These are phyloP conservation scores for Discostella pseudostelligera DNA, from an alignment of 108 stramenopile species.

Conservation along the genomic window DNA sequence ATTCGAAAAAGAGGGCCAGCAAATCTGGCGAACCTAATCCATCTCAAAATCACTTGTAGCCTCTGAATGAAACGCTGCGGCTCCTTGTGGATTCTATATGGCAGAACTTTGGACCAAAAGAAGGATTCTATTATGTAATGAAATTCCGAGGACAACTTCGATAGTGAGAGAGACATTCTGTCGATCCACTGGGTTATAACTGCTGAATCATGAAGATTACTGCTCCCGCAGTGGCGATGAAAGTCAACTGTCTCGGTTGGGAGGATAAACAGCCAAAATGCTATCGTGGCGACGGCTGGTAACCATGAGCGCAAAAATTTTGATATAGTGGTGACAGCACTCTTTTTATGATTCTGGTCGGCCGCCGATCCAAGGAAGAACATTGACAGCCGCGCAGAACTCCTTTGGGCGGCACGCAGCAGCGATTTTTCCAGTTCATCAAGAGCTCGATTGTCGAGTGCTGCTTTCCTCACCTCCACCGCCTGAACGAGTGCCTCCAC, in stretches of 20 bases:
- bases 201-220: slow-evolving; percentile 44
- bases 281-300: slow-evolving; percentile 43
- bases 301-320: slow-evolving; percentile 51
- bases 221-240: slow-evolving; percentile 18
- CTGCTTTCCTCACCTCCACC: slow-evolving; percentile 45
- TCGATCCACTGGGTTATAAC: slow-evolving; percentile 50
- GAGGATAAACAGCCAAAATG: slow-evolving; percentile 54
- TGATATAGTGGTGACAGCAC: slow-evolving; percentile 21
- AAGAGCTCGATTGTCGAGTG: slow-evolving; percentile 53
- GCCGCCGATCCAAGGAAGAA: slow-evolving; percentile 27
- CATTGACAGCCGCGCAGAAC: slow-evolving; percentile 21
- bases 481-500: slow-evolving; percentile 52
- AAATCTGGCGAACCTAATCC: slow-evolving; percentile 54
- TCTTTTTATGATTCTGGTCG: slow-evolving; percentile 9
- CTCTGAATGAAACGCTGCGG: slow-evolving; percentile 49
- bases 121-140: slow-evolving; percentile 29
- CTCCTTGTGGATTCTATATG: slow-evolving; percentile 47
- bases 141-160: slow-evolving; percentile 18
- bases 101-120: slow-evolving; percentile 49
- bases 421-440: slow-evolving; percentile 53
- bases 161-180: slow-evolving; percentile 14
- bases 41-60: slow-evolving; percentile 41
- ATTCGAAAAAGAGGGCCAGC: slow-evolving; percentile 58
- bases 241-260: slow-evolving; percentile 40
- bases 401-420: slow-evolving; percentile 33